A percentile compares a stretch with the other conserved stretches of the same genome.
Evolutionary conservation across 306 rosid species (phyloP).

Genomic region (Datisca glomerata): DNA sequence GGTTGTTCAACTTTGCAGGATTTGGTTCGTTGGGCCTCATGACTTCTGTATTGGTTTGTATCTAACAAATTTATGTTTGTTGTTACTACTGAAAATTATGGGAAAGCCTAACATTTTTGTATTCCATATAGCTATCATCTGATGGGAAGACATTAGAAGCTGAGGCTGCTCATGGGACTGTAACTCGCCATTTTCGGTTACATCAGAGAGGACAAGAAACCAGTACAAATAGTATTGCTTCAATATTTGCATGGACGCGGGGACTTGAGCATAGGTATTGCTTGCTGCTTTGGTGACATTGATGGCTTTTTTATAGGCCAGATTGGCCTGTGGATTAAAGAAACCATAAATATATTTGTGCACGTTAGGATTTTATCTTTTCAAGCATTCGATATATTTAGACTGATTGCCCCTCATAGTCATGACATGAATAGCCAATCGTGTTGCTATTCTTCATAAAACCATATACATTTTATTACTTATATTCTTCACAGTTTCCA

Average conservation of each 20-base stretch:
- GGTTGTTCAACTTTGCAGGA: slow-evolving; percentile 44
- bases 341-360: too few relatives aligned
- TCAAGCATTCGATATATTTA: too few relatives aligned
- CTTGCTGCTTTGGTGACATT: slow-evolving; percentile 12
- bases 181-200: slow-evolving; percentile 81
- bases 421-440: too few relatives aligned
- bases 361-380: too few relatives aligned
- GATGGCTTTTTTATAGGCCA: too few relatives aligned
- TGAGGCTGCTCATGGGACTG: slow-evolving; percentile 99
- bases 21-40: slow-evolving; percentile 97
- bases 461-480: too few relatives aligned
- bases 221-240: slow-evolving; percentile 96
- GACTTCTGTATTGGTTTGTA: slow-evolving; percentile 84
- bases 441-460: too few relatives aligned
- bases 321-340: too few relatives aligned
- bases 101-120: too few relatives aligned
- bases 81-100: too few relatives aligned
- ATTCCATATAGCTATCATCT: slow-evolving; percentile 73
- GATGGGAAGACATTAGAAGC: slow-evolving; percentile 97
- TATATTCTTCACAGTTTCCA: too few relatives aligned
- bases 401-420: too few relatives aligned
- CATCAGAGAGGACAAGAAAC: slow-evolving; percentile 95
- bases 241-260: slow-evolving; percentile 96
- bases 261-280: slow-evolving; percentile 89
- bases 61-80: slow-evolving; percentile 3